Conservation (phyloP, 352 stramenopile species). For the Phytophthora hybrid region DNA sequence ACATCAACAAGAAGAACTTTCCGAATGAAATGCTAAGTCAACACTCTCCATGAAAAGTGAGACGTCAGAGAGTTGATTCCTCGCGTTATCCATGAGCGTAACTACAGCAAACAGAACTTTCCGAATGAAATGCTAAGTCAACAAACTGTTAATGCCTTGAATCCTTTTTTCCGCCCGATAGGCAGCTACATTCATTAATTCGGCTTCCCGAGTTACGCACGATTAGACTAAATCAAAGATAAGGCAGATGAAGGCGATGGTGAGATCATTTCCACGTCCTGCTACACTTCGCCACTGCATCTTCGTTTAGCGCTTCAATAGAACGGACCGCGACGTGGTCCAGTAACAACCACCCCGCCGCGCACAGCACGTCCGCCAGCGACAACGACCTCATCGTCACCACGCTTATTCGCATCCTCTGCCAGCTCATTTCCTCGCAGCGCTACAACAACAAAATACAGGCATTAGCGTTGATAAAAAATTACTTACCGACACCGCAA, state of each 20-base stretch:
- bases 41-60: not conserved
- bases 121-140: not conserved
- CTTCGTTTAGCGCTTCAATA: constrained; percentile 21
- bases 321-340: constrained; percentile 20
- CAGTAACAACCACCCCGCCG: constrained; percentile 35
- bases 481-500: not conserved
- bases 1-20: too few species aligned
- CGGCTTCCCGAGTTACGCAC: not conserved
- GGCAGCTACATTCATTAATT: constrained; percentile 1
- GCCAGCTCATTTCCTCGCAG: constrained; percentile 28
- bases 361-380: constrained; percentile 24
- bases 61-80: not conserved
- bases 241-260: not conserved
- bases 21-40: not conserved
- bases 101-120: too few species aligned
- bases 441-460: constrained; percentile 18
- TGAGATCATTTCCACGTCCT: not conserved
- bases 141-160: too few species aligned
- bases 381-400: constrained; percentile 33
- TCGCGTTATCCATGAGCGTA: not conserved
- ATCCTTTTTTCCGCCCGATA: not conserved
- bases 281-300: not conserved
- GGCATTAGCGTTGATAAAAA: not conserved
- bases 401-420: not conserved
- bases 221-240: not conserved